Evolutionary conservation across 2,329 filamentous ascomycete species (phyloP), one percentile per base, ranked within the genome.

Genomic region (Trichoderma koningiopsis): DNA sequence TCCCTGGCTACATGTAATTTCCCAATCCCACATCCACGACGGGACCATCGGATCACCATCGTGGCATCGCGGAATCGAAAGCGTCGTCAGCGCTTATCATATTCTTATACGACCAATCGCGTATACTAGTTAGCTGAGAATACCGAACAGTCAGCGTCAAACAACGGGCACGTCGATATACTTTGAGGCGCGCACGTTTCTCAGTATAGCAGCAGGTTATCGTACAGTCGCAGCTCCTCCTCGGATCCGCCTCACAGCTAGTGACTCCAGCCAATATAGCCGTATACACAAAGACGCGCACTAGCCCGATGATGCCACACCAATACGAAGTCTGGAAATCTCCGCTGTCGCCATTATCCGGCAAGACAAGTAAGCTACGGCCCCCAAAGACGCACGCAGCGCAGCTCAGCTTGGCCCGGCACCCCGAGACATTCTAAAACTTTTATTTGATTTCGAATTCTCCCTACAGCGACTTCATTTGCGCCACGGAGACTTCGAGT

Each of bases 11-110:
- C 49, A 47, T 47, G 52, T 53, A 55, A 55, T 22, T 52, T 58
- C 19, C 63, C 59, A 67, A 67, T 67, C 40, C 40, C 52, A 35
- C 53, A 47, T 35, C 53, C 55, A 27, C 35, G 55, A 16, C 63
- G 55, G 40, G 19, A 67, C 40, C 13, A 52, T 59, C 63, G 63
- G 63, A 59, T 67, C 63, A 67, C n/a, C n/a, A 29, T 58, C 63
- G 55, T n/a, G 40, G 16, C 16, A 43, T n/a, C 47, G 52, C 52
- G 24, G 27, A 29, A 55, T 29, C 13, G 31, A 37, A 14, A 33
- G 56, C 56, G 56, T 37, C 53, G 53, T 63, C 60, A 49, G 63
- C 37, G 33, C 6, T 8, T 43, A n/a, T 29, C 5, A 27, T 27
- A 31, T 13, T 22, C 2, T 14, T 2, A 29, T 64, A 35, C 52